These are phyloP conservation scores for Cutaneotrichosporon mucoides DNA, from an alignment of 1,284 basidiomycete genomes.

Conservation along the genomic window DNA sequence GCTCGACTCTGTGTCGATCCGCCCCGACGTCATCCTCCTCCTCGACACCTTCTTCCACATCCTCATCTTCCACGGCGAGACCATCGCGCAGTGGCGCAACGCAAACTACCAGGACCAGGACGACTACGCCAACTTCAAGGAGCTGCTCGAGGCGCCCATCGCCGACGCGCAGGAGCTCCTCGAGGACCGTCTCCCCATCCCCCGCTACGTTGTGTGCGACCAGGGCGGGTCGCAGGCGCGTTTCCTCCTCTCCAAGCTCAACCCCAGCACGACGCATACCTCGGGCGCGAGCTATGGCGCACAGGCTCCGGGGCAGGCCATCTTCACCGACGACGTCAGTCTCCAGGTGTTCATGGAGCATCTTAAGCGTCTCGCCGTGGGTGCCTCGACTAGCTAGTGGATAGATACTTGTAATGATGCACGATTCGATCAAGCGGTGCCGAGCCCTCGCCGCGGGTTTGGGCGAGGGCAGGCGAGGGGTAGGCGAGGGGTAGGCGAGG, in stretches of 20 bases:
- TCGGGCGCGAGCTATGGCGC: slow-evolving; percentile 72
- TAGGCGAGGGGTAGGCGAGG: too few relatives aligned
- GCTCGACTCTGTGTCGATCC: slow-evolving; percentile 95
- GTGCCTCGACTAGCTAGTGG: slow-evolving; percentile 42
- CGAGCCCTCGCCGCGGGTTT: too few relatives aligned
- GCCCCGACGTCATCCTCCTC: slow-evolving; percentile 93
- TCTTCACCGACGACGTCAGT: slow-evolving; percentile 98
- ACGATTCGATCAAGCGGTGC: not conserved
- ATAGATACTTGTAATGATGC: slow-evolving; percentile 8
- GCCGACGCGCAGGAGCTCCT: slow-evolving; percentile 78
- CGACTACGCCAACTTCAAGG: slow-evolving; percentile 97
- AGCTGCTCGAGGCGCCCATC: slow-evolving; percentile 79
- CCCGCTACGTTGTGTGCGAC: slow-evolving; percentile 96
- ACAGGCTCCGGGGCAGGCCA: slow-evolving; percentile 71
- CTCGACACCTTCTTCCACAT: slow-evolving; percentile 99
- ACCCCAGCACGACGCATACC: slow-evolving; percentile 98
- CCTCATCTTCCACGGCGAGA: slow-evolving; percentile 98
- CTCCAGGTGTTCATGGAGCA: slow-evolving; percentile 96
- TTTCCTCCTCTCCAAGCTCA: slow-evolving; percentile 93
- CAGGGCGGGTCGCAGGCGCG: slow-evolving; percentile 96
- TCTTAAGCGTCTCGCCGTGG: slow-evolving; percentile 68
- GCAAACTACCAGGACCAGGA: slow-evolving; percentile 99
- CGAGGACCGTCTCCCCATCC: slow-evolving; percentile 92
- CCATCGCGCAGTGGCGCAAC: slow-evolving; percentile 96
- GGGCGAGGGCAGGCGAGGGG: too few relatives aligned